These are phyloP conservation scores for Allium cepa DNA, from an alignment of 106 monocot genomes.

Conservation along the genomic window DNA sequence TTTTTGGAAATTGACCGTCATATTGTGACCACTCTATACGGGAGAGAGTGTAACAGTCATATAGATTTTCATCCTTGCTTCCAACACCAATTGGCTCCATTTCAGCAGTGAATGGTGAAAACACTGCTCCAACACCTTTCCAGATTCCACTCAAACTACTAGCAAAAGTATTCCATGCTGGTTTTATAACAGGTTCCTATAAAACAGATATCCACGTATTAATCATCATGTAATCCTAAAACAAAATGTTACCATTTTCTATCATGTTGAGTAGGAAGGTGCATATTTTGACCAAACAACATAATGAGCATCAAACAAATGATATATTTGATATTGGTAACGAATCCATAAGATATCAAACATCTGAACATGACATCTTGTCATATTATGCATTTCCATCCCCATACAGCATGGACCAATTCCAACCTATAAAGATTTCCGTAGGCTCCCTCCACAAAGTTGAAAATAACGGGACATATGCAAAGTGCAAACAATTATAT, in stretches of 20 bases:
- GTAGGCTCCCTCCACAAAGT: background rate
- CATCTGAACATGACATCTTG: background rate
- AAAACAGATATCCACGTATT: conserved; percentile 1
- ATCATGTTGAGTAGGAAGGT: too few relatives aligned
- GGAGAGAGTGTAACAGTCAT: conserved; percentile 86
- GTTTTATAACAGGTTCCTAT: conserved; percentile 92
- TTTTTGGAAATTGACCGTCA: conserved; percentile 16
- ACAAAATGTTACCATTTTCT: too few relatives aligned
- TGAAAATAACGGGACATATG: background rate
- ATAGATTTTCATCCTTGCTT: conserved; percentile 64
- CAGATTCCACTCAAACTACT: conserved; percentile 82
- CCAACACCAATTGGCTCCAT: conserved; percentile 82
- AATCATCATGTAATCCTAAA: background rate
- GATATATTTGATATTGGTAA: background rate
- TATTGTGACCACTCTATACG: conserved; percentile 39
- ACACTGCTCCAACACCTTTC: conserved; percentile 93
- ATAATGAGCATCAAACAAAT: background rate
- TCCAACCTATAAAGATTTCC: too few relatives aligned
- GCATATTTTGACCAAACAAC: too few relatives aligned
- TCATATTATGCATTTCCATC: too few relatives aligned
- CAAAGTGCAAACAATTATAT: background rate
- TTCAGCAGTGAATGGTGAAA: conserved; percentile 86
- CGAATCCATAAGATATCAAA: background rate
- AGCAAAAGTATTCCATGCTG: conserved; percentile 75
- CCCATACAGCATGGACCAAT: too few relatives aligned